Evolutionary conservation across 768 basidiomycete genomes (phyloP).

Genomic region (Suillus brevipes): DNA sequence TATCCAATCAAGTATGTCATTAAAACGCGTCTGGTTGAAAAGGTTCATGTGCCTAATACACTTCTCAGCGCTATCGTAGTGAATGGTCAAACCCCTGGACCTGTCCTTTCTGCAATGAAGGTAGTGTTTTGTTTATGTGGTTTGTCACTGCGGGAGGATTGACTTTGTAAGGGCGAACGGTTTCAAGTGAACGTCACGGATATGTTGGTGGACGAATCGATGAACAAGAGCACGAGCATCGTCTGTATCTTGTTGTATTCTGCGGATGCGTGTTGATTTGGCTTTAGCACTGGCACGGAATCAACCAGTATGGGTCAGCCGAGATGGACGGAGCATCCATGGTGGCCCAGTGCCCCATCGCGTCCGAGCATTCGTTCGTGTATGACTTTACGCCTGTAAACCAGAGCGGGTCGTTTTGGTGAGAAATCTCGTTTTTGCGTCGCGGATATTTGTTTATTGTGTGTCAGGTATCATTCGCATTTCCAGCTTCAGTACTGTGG

Average conservation of each 20-base stretch:
- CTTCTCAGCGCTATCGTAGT: conserved; percentile 32
- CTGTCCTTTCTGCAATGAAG: conserved; percentile 38
- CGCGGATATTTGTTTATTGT: background rate
- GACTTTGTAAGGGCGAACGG: conserved; percentile 29
- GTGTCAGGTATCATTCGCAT: conserved; percentile 33
- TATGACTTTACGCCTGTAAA: conserved; percentile 33
- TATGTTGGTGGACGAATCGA: conserved; percentile 36
- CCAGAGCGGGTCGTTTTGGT: conserved; percentile 44
- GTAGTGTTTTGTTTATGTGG: background rate
- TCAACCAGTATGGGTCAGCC: conserved; percentile 39
- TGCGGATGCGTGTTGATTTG: background rate
- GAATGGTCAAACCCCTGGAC: conserved; percentile 40
- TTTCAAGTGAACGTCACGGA: conserved; percentile 39
- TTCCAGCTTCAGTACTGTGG: conserved; percentile 44
- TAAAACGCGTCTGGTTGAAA: background rate
- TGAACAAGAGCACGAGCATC: conserved; percentile 40
- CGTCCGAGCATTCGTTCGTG: conserved; percentile 33
- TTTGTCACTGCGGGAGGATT: background rate
- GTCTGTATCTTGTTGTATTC: conserved; percentile 19
- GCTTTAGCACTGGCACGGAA: conserved; percentile 39
- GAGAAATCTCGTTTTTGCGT: conserved; percentile 1
- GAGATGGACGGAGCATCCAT: conserved; percentile 44
- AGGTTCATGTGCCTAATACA: background rate
- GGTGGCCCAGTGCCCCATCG: conserved; percentile 44
- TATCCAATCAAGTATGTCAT: conserved; percentile 14